Conservation (phyloP, 2,329 filamentous ascomycete genomes). For the Fusarium globosum region DNA sequence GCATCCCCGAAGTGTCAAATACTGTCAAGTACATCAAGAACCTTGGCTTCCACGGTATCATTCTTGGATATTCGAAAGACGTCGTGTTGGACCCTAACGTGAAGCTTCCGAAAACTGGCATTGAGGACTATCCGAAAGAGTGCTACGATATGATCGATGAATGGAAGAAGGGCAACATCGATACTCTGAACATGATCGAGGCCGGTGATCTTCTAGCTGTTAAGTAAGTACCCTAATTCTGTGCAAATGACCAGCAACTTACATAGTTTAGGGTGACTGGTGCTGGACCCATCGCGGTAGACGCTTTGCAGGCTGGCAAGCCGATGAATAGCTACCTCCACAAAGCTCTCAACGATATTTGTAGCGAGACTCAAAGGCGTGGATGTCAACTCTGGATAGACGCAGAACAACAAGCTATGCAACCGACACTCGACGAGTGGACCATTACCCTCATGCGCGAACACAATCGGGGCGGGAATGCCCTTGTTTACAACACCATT, state of each 20-base stretch:
- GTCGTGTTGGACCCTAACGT: slow-evolving; percentile 50
- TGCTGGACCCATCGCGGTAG: slow-evolving; percentile 53
- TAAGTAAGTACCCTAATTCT: slow-evolving; percentile 55
- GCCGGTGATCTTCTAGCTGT: slow-evolving; percentile 68
- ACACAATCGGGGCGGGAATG: slow-evolving; percentile 51
- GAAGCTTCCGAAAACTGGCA: slow-evolving; percentile 5
- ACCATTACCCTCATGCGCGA: slow-evolving; percentile 51
- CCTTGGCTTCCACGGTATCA: slow-evolving; percentile 63
- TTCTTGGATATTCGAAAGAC: slow-evolving; percentile 65
- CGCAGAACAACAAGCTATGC: slow-evolving; percentile 58
- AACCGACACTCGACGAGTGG: slow-evolving; percentile 50
- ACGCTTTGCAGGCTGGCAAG: slow-evolving; percentile 50
- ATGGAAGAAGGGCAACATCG: slow-evolving; percentile 64
- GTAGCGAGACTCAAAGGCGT: slow-evolving; percentile 48
- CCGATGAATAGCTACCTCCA: slow-evolving; percentile 53
- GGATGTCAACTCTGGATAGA: slow-evolving; percentile 57
- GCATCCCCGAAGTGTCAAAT: slow-evolving; percentile 57
- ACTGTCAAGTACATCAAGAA: slow-evolving; percentile 58
- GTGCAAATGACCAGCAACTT: fast-evolving
- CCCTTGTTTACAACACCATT: slow-evolving; percentile 61
- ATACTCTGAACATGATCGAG: slow-evolving; percentile 62
- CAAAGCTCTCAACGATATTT: slow-evolving; percentile 54
- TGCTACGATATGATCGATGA: slow-evolving; percentile 48
- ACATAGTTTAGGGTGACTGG: slow-evolving; percentile 52
- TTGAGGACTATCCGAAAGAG: slow-evolving; percentile 17